Conservation (phyloP, 768 basidiomycete genomes). For the Kwoniella sp. region DNA sequence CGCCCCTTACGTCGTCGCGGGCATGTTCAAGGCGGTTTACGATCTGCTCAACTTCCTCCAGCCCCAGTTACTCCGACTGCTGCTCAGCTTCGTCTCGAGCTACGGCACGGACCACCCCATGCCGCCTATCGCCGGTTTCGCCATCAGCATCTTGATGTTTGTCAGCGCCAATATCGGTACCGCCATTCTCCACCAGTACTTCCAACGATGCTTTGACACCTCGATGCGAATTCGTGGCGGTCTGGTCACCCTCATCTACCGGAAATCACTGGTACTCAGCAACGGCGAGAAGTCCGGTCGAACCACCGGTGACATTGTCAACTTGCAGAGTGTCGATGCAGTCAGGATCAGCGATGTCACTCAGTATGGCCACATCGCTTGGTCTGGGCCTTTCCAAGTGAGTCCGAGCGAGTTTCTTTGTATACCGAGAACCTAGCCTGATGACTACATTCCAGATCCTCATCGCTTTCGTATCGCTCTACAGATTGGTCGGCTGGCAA, state of each 20-base stretch:
- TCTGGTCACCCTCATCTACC: slow-evolving; percentile 76
- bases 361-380: slow-evolving; percentile 65
- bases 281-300: slow-evolving; percentile 73
- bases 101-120: slow-evolving; percentile 55
- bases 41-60: slow-evolving; percentile 79
- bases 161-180: slow-evolving; percentile 72
- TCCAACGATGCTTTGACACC: slow-evolving; percentile 61
- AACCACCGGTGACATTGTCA: slow-evolving; percentile 87
- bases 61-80: slow-evolving; percentile 74
- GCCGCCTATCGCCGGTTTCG: slow-evolving; percentile 64
- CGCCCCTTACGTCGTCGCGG: slow-evolving; percentile 58
- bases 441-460: slow-evolving; percentile 60
- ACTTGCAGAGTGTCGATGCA: slow-evolving; percentile 73
- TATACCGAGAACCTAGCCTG: not conserved
- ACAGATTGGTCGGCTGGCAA: slow-evolving; percentile 84
- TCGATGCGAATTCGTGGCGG: slow-evolving; percentile 87
- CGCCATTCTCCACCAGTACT: slow-evolving; percentile 79
- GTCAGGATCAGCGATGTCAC: slow-evolving; percentile 47
- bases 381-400: slow-evolving; percentile 80
- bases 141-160: slow-evolving; percentile 76
- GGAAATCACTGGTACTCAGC: slow-evolving; percentile 77
- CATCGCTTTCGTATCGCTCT: slow-evolving; percentile 83
- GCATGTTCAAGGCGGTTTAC: slow-evolving; percentile 66
- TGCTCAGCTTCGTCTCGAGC: slow-evolving; percentile 73
- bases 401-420: not conserved